phyloP scores from a whole-genome alignment of 306 rosid species.

The Cicer chorassanicum region DNA sequence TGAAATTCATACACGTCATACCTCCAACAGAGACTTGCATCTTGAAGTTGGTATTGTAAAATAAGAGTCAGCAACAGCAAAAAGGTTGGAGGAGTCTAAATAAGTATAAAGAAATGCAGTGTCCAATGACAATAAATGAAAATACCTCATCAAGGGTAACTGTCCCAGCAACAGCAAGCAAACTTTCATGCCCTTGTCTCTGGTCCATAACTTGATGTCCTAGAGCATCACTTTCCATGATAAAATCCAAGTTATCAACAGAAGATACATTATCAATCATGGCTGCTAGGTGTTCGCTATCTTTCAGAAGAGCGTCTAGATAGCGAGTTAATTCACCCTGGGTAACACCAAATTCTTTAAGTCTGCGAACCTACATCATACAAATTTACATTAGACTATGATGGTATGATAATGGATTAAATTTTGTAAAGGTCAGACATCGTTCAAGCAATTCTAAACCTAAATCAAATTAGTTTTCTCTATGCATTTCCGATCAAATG shows the following conservation, averaged over 20 bases:
- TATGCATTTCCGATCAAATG: slow-evolving; percentile 21
- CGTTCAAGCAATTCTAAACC: slow-evolving; percentile 35
- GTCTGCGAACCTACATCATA: slow-evolving; percentile 83
- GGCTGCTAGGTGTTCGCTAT: slow-evolving; percentile 98
- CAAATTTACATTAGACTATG: slow-evolving; percentile 36
- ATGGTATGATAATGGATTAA: slow-evolving; percentile 27
- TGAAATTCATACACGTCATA: slow-evolving; percentile 9
- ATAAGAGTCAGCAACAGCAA: slow-evolving; percentile 20
- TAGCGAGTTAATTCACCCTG: slow-evolving; percentile 97
- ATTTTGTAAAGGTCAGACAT: slow-evolving; percentile 21
- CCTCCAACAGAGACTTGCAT: slow-evolving; percentile 21
- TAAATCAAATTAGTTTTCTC: slow-evolving; percentile 16
- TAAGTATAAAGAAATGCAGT: slow-evolving; percentile 9
- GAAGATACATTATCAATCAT: slow-evolving; percentile 98
- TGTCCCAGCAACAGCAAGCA: slow-evolving; percentile 89
- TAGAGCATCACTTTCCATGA: slow-evolving; percentile 98
- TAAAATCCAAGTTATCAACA: slow-evolving; percentile 98
- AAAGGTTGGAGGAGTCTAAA: slow-evolving; percentile 1
- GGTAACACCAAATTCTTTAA: slow-evolving; percentile 96
- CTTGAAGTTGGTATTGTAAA: not conserved
- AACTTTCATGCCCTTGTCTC: slow-evolving; percentile 94
- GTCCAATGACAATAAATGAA: slow-evolving; percentile 31
- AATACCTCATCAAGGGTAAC: slow-evolving; percentile 94
- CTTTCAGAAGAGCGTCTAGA: slow-evolving; percentile 92
- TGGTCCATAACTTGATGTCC: slow-evolving; percentile 98